Percentiles rank a stretch among this genome's conserved stretches.
phyloP scores from a whole-genome alignment of 148 eudicot species.

The Hydrangea macrophylla region DNA sequence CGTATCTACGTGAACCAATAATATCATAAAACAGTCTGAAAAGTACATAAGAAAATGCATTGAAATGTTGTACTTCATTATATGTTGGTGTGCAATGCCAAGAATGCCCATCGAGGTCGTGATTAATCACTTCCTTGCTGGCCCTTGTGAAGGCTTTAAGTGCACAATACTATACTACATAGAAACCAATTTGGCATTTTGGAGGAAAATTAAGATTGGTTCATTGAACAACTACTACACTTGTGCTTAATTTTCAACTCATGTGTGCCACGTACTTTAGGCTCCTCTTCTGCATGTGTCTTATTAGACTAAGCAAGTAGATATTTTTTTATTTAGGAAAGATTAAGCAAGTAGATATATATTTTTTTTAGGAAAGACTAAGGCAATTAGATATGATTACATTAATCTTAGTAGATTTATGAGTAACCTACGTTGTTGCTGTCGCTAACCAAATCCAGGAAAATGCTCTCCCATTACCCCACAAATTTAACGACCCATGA shows the following conservation, averaged over 20 bases:
- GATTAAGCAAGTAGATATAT: too few relatives aligned
- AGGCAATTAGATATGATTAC: too few relatives aligned
- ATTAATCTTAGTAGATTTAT: not conserved
- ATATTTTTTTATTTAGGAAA: too few relatives aligned
- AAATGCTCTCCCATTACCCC: too few relatives aligned
- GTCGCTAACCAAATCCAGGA: slow-evolving; percentile 1
- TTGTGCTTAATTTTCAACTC: not conserved
- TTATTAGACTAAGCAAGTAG: not conserved
- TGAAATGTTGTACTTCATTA: not conserved
- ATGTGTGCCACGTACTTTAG: not conserved
- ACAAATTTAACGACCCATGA: too few relatives aligned
- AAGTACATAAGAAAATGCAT: too few relatives aligned
- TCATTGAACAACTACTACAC: not conserved
- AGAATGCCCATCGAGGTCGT: not conserved
- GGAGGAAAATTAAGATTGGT: not conserved
- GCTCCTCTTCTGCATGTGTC: not conserved
- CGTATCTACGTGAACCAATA: not conserved
- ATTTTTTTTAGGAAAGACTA: too few relatives aligned
- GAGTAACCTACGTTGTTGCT: not conserved
- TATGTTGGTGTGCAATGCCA: not conserved
- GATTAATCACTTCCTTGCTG: not conserved
- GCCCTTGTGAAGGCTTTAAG: not conserved
- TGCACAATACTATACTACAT: not conserved
- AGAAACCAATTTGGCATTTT: not conserved
- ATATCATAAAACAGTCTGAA: too few relatives aligned